Conservation (phyloP, 2,329 filamentous ascomycete genomes). For the Talaromyces sp. region DNA sequence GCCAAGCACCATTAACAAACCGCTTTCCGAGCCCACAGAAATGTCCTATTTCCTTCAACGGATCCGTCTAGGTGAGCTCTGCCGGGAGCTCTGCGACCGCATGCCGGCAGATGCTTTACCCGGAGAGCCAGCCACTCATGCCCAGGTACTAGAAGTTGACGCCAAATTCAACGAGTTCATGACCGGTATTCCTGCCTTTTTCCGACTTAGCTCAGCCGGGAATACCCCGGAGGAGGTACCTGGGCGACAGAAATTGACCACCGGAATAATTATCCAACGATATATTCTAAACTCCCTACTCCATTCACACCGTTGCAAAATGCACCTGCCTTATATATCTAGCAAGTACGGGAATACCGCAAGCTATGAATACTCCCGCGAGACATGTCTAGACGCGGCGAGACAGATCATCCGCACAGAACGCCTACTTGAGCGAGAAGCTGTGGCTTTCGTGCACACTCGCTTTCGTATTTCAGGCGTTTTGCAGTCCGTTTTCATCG, state of each 20-base stretch:
- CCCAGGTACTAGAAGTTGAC: slow-evolving; percentile 30
- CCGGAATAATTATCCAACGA: slow-evolving; percentile 25
- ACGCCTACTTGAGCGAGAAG: slow-evolving; percentile 16
- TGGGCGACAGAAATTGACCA: slow-evolving; percentile 6
- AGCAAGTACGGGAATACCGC: slow-evolving; percentile 21
- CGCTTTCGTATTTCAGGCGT: slow-evolving; percentile 24
- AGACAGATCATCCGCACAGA: slow-evolving; percentile 26
- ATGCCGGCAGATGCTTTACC: slow-evolving; percentile 20
- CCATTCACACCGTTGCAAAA: slow-evolving; percentile 30
- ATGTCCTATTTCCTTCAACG: slow-evolving; percentile 37
- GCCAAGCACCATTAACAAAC: slow-evolving; percentile 11
- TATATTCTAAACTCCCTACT: slow-evolving; percentile 31
- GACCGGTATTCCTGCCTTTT: slow-evolving; percentile 28
- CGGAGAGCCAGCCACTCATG: slow-evolving; percentile 17
- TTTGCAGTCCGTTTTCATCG: slow-evolving; percentile 33
- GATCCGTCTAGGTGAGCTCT: slow-evolving; percentile 30
- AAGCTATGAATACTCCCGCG: slow-evolving; percentile 24
- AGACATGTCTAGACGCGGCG: slow-evolving; percentile 30
- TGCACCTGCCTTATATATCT: slow-evolving; percentile 35
- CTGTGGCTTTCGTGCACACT: slow-evolving; percentile 16
- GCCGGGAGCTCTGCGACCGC: slow-evolving; percentile 32
- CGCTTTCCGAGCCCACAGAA: slow-evolving; percentile 26
- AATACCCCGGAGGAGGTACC: background rate
- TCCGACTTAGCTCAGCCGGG: slow-evolving; percentile 17
- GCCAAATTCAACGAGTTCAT: slow-evolving; percentile 25